A percentile compares a stretch with the other conserved stretches of the same genome.
Conservation (phyloP, 2,329 filamentous ascomycete species). For the Sphaerulina populicola region DNA sequence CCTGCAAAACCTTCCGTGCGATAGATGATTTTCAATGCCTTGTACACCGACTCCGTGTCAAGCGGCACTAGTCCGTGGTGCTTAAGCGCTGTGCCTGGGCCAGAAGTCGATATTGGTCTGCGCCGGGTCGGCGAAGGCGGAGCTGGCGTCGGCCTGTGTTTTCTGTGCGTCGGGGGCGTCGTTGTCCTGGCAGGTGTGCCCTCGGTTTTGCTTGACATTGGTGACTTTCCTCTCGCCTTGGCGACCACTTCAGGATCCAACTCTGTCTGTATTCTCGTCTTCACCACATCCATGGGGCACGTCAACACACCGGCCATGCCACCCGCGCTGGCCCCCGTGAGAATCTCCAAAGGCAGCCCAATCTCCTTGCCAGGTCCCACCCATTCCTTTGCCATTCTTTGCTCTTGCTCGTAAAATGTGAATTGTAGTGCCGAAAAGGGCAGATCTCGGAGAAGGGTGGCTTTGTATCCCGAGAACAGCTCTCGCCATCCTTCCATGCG, state of each 20-base stretch:
- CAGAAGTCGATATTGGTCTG: slow-evolving; percentile 72
- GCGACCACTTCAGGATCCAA: slow-evolving; percentile 49
- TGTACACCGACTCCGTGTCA: slow-evolving; percentile 81
- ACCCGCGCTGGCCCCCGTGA: slow-evolving; percentile 82
- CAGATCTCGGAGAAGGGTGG: slow-evolving; percentile 85
- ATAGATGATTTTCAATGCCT: slow-evolving; percentile 79
- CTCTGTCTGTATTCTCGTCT: slow-evolving; percentile 93
- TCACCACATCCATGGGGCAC: slow-evolving; percentile 93
- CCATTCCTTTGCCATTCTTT: slow-evolving; percentile 69
- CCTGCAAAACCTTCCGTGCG: slow-evolving; percentile 77
- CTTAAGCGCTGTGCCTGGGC: slow-evolving; percentile 73
- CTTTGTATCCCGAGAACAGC: slow-evolving; percentile 94
- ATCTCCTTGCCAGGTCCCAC: slow-evolving; percentile 68
- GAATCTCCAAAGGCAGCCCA: slow-evolving; percentile 71
- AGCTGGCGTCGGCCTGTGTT: slow-evolving; percentile 13
- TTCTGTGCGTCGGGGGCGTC: slow-evolving; percentile 9
- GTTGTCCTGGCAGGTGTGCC: slow-evolving; percentile 5
- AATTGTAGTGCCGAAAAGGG: slow-evolving; percentile 96
- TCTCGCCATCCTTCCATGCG: slow-evolving; percentile 73
- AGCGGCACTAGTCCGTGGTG: slow-evolving; percentile 70
- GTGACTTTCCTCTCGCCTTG: slow-evolving; percentile 21
- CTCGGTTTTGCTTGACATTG: slow-evolving; percentile 1
- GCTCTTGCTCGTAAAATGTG: slow-evolving; percentile 95
- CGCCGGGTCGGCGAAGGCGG: slow-evolving; percentile 6
- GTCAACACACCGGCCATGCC: slow-evolving; percentile 90